Conservation (phyloP, 176 grass and related monocot species). For the Alloteropsis semialata region DNA sequence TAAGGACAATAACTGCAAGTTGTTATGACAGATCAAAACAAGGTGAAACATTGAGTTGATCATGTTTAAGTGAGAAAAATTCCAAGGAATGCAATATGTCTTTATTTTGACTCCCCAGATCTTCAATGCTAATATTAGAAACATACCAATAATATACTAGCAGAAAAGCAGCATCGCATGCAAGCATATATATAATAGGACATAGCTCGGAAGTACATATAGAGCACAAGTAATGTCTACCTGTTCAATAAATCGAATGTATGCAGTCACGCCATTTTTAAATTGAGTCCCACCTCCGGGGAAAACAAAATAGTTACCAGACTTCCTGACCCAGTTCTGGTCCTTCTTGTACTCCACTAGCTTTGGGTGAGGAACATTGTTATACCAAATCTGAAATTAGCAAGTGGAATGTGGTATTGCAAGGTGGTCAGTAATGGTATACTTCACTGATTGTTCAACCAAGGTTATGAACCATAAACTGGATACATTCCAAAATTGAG, state of each 20-base stretch:
- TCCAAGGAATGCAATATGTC: not conserved
- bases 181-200: not conserved
- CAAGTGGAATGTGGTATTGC: constrained; percentile 9
- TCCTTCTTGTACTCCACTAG: constrained; percentile 94
- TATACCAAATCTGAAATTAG: constrained; percentile 84
- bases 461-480: not conserved
- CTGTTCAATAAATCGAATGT: constrained; percentile 86
- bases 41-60: not conserved
- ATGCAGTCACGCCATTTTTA: constrained; percentile 69
- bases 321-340: constrained; percentile 86
- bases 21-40: constrained; percentile 29
- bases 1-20: constrained; percentile 19
- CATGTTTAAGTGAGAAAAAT: not conserved
- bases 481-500: constrained; percentile 12
- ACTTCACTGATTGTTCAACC: not conserved
- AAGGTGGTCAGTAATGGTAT: not conserved
- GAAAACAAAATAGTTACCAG: constrained; percentile 76
- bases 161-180: not conserved
- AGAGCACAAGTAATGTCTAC: constrained; percentile 38
- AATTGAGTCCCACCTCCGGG: constrained; percentile 94
- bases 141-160: not conserved
- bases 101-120: constrained; percentile 15
- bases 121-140: not conserved
- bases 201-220: constrained; percentile 8
- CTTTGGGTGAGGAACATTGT: constrained; percentile 95